These are phyloP conservation scores for Sporopachydermia quercuum DNA, from an alignment of 805 yeast species.

Conservation along the genomic window DNA sequence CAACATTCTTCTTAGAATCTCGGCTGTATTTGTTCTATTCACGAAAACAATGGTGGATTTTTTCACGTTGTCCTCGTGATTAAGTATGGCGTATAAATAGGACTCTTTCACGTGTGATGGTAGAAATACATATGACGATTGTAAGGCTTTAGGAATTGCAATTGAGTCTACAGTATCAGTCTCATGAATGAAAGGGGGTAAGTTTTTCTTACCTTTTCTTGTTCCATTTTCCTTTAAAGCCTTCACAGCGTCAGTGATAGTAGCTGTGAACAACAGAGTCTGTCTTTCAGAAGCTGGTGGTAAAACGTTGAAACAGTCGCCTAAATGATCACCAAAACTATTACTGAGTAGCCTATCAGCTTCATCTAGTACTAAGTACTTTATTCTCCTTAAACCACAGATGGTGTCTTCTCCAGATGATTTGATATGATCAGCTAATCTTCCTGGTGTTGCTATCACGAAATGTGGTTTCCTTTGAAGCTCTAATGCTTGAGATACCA, in stretches of 20 bases:
- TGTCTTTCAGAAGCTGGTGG: conserved; percentile 68
- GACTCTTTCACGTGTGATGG: conserved; percentile 90
- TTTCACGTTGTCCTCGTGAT: conserved; percentile 44
- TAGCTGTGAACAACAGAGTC: conserved; percentile 86
- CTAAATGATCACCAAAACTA: conserved; percentile 69
- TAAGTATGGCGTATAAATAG: conserved; percentile 54
- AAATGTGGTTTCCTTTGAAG: conserved; percentile 81
- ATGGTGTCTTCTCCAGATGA: conserved; percentile 82
- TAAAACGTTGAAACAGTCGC: conserved; percentile 51
- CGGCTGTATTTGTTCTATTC: conserved; percentile 83
- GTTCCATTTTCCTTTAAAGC: conserved; percentile 52
- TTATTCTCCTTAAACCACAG: conserved; percentile 61
- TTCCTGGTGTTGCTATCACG: conserved; percentile 93
- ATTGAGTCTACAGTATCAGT: conserved; percentile 58
- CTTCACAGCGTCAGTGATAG: conserved; percentile 85
- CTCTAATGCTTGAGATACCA: conserved; percentile 74
- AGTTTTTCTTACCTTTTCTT: conserved; percentile 37
- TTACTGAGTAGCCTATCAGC: conserved; percentile 84
- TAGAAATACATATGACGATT: conserved; percentile 51
- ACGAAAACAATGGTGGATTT: conserved; percentile 78
- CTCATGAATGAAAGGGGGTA: conserved; percentile 56
- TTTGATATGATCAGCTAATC: conserved; percentile 82
- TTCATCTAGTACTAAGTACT: conserved; percentile 82
- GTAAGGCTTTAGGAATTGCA: conserved; percentile 64
- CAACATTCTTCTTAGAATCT: conserved; percentile 64